These are phyloP conservation scores for Spergularia bocconei DNA, from an alignment of 148 eudicot species.

Conservation along the genomic window DNA sequence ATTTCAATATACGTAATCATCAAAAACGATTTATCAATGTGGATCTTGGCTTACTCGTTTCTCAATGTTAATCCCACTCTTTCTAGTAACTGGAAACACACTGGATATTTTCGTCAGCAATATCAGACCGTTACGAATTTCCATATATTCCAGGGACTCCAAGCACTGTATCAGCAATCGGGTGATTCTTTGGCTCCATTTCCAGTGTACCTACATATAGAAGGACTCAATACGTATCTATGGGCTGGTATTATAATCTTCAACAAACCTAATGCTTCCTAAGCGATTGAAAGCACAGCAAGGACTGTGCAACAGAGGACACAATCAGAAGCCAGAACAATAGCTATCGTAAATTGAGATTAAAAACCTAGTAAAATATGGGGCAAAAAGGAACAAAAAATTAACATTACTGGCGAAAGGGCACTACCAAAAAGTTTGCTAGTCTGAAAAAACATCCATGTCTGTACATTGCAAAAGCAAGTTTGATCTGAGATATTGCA, in stretches of 20 bases:
- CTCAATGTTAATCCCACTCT: slow-evolving; percentile 96
- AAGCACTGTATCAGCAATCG: slow-evolving; percentile 86
- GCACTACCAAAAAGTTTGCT: too few relatives aligned
- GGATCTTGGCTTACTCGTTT: slow-evolving; percentile 59
- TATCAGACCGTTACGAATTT: slow-evolving; percentile 89
- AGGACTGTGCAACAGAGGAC: background rate
- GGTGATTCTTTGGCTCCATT: slow-evolving; percentile 97
- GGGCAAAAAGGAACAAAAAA: background rate
- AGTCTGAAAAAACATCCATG: too few relatives aligned
- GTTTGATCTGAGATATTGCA: too few relatives aligned
- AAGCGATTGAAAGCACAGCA: background rate
- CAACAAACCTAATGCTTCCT: too few relatives aligned
- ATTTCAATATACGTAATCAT: background rate
- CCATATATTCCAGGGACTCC: slow-evolving; percentile 96
- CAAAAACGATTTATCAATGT: background rate
- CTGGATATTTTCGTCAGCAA: slow-evolving; percentile 81
- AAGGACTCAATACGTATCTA: background rate
- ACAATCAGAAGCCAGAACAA: slow-evolving; percentile 1
- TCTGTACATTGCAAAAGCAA: too few relatives aligned
- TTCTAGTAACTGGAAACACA: slow-evolving; percentile 93
- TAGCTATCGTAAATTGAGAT: background rate
- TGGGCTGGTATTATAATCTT: background rate
- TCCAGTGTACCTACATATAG: slow-evolving; percentile 81
- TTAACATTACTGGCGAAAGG: background rate
- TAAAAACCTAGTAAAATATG: background rate